phyloP scores from a whole-genome alignment of 2,329 filamentous ascomycete genomes.

The Cordyceps tenuipes region DNA sequence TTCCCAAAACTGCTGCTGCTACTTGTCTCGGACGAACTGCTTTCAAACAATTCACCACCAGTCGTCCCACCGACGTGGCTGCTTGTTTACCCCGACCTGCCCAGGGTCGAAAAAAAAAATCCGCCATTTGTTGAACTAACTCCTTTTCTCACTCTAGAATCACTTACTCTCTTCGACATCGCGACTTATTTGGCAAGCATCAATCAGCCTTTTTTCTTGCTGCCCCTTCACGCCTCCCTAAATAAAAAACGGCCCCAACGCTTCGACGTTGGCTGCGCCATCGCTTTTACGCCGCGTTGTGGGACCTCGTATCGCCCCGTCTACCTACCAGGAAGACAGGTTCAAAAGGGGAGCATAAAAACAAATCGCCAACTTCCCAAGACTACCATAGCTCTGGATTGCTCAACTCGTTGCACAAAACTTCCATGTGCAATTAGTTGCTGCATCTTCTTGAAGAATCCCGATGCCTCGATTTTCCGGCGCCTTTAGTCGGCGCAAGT shows the following conservation, averaged over 20 bases:
- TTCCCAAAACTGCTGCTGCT: not conserved
- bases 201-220: not conserved
- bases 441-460: slow-evolving; percentile 19
- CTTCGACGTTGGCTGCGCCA: slow-evolving; percentile 6
- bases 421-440: slow-evolving; percentile 5
- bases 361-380: not conserved
- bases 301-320: slow-evolving; percentile 13
- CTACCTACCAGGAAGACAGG: not conserved
- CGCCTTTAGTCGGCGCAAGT: slow-evolving; percentile 52
- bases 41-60: not conserved
- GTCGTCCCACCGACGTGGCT: not conserved
- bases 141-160: not conserved
- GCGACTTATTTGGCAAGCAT: not conserved
- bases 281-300: slow-evolving; percentile 1
- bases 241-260: slow-evolving; percentile 3
- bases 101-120: not conserved
- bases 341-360: not conserved
- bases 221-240: not conserved
- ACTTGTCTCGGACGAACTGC: slow-evolving; percentile 8
- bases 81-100: not conserved
- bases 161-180: not conserved
- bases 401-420: not conserved
- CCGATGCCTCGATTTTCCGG: slow-evolving; percentile 57
- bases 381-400: not conserved
- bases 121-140: not conserved